phyloP scores from a whole-genome alignment of 345 rosid species.

The Gossypium sturtianum region DNA sequence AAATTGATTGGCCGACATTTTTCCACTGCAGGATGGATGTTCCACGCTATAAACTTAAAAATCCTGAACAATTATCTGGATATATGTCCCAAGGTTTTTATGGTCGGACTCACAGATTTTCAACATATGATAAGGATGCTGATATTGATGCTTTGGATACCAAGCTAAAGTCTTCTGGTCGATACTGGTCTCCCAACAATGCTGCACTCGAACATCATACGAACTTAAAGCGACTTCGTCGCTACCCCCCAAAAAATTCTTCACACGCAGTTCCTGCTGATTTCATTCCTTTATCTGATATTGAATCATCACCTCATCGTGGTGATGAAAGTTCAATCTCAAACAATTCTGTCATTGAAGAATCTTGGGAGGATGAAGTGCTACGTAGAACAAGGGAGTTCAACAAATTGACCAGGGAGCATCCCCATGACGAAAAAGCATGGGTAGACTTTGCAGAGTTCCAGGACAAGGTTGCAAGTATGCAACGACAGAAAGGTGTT shows the following conservation, averaged over 20 bases:
- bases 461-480: slow-evolving; percentile 75
- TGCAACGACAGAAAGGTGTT: slow-evolving; percentile 77
- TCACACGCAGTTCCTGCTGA: slow-evolving; percentile 25
- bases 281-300: slow-evolving; percentile 61
- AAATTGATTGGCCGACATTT: background rate
- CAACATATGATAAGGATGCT: slow-evolving; percentile 49
- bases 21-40: slow-evolving; percentile 67
- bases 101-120: slow-evolving; percentile 26
- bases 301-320: slow-evolving; percentile 24
- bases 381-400: slow-evolving; percentile 72
- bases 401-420: slow-evolving; percentile 71
- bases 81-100: slow-evolving; percentile 32
- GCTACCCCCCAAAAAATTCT: slow-evolving; percentile 35
- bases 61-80: slow-evolving; percentile 30
- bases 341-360: slow-evolving; percentile 39
- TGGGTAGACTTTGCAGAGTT: slow-evolving; percentile 89
- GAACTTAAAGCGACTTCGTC: slow-evolving; percentile 51
- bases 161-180: slow-evolving; percentile 57
- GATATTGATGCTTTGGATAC: slow-evolving; percentile 65
- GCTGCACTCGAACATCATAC: slow-evolving; percentile 63
- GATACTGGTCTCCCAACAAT: slow-evolving; percentile 83
- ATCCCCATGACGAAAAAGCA: slow-evolving; percentile 62
- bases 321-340: slow-evolving; percentile 24
- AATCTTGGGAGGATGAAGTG: slow-evolving; percentile 95
- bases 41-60: slow-evolving; percentile 60